Evolutionary conservation across 352 stramenopile species (phyloP).

Genomic region (Albugo laibachii): DNA sequence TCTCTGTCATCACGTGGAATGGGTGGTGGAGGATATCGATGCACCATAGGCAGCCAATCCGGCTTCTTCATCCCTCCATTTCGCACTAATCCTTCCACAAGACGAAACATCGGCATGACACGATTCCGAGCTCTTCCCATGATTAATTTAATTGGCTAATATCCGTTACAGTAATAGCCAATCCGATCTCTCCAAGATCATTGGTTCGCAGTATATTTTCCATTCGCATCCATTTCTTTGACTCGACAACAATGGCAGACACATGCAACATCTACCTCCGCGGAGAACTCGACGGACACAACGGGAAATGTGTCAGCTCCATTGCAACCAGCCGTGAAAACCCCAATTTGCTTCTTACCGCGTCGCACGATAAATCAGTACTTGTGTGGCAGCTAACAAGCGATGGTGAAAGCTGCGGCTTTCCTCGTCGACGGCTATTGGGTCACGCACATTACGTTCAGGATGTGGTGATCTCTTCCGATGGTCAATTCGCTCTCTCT

Average conservation of each 20-base stretch:
- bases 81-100: constrained; percentile 53
- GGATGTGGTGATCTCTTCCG: constrained; percentile 98
- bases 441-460: constrained; percentile 99
- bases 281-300: constrained; percentile 75
- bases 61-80: constrained; percentile 60
- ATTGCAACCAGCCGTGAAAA: constrained; percentile 98
- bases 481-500: constrained; percentile 98
- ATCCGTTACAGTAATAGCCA: too few species aligned
- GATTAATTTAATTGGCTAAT: constrained; percentile 6
- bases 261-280: constrained; percentile 67
- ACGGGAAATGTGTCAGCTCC: constrained; percentile 80
- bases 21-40: constrained; percentile 53
- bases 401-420: constrained; percentile 97
- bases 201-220: too few species aligned
- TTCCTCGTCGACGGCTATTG: constrained; percentile 88
- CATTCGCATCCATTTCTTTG: too few species aligned
- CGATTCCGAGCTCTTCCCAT: constrained; percentile 66
- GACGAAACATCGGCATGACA: constrained; percentile 57
- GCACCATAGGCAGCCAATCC: constrained; percentile 47
- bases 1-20: constrained; percentile 55
- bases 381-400: constrained; percentile 80
- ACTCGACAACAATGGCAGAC: constrained; percentile 32
- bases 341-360: constrained; percentile 96
- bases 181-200: too few species aligned
- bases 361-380: constrained; percentile 94